These are phyloP conservation scores for Fragaria vesca DNA, from an alignment of 306 rosid genomes.

Conservation along the genomic window DNA sequence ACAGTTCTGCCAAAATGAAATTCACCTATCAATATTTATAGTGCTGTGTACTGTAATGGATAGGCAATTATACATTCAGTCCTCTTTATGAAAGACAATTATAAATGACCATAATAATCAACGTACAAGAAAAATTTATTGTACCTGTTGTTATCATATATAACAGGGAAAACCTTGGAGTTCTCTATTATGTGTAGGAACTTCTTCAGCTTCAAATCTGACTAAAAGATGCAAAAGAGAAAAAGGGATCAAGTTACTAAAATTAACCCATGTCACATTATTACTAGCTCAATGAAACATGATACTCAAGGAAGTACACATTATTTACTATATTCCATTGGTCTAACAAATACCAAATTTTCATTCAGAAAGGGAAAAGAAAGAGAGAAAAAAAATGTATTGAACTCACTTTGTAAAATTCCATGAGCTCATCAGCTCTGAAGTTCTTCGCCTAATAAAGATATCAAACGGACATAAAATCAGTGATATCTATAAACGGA, in stretches of 20 bases:
- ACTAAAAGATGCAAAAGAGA: conserved; percentile 42
- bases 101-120: not conserved
- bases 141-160: conserved; percentile 78
- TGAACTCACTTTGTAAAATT: conserved; percentile 81
- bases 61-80: not conserved
- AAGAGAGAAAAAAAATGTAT: not conserved
- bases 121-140: not conserved
- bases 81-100: conserved; percentile 1
- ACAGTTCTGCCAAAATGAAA: conserved; percentile 58
- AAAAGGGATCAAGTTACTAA: conserved; percentile 29
- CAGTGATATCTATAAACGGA: conserved; percentile 14
- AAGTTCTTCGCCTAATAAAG: conserved; percentile 59
- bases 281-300: not conserved
- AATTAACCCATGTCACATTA: conserved; percentile 8
- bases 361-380: not conserved
- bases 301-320: not conserved
- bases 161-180: conserved; percentile 74
- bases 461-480: conserved; percentile 8
- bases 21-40: not conserved
- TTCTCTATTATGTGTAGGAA: conserved; percentile 89
- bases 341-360: not conserved
- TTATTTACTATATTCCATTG: not conserved
- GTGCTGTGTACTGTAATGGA: not conserved
- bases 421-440: conserved; percentile 89
- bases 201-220: conserved; percentile 94